Evolutionary conservation across 225 moss, liverwort and hornwort species (phyloP), one percentile per base, ranked within the genome.

Genomic region (Polytrichum commune): DNA sequence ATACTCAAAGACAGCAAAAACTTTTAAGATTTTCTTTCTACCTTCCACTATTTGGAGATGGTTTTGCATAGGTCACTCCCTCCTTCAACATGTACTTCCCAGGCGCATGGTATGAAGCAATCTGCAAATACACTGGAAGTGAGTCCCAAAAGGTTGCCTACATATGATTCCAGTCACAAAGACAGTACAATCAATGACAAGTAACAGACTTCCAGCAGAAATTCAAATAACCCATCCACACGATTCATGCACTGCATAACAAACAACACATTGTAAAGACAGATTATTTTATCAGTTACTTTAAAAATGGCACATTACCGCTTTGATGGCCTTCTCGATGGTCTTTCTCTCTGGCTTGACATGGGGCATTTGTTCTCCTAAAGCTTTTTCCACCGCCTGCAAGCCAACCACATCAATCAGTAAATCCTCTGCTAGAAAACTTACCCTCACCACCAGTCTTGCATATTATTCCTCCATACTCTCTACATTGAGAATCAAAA

Each of bases 21-120:
- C 6, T 1, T 2, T 6, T 7, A 3, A 60, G 4, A 23, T 7
- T 60, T 60, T 60, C 63, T 3, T 46, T 46, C 62, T 72, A 96
- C 96, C 93, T 96, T 85, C 85, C 93, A 85, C 90, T 96, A 65
- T 90, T 88, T 75, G 96, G 90, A 70, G 98, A 99, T 54, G 95
- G 93, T 80, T 95, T 99, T 29, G 95, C 81, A 77, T 89, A 82
- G 62, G 80, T 72, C 80, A 99, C 93, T 62, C 98, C 98, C 72
- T 95, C 90, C 76, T 91, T 95, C 74, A 99, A 68, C 77, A 93
- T 73, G 54, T 99, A 99, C 74, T 86, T 95, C 67, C 98, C 98
- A 57, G 98, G 98, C 60, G 98, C 90, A 72, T 90, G 91, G 86
- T 81, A 99, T 24, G 86, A 86, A 57, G 96, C 96, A 74, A 96